Conservation (phyloP, 495 filamentous ascomycete genomes). For the Penicillium macrosclerotiorum region DNA sequence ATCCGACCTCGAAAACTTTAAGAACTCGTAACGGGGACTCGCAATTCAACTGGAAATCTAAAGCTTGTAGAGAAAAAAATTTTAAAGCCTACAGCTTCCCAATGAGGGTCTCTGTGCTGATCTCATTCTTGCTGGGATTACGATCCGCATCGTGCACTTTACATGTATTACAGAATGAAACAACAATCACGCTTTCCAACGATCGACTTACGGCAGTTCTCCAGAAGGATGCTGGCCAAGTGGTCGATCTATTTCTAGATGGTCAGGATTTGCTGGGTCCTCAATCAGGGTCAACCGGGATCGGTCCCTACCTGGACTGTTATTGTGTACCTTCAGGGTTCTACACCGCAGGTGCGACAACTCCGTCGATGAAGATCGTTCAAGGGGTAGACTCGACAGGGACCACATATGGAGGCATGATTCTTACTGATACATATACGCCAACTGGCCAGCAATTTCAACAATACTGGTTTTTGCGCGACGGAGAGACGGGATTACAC, state of each 20-base stretch:
- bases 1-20: too few relatives aligned
- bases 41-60: too few relatives aligned
- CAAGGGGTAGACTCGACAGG: constrained; percentile 48
- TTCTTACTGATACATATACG: constrained; percentile 51
- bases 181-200: constrained; percentile 40
- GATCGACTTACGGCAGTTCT: constrained; percentile 46
- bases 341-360: constrained; percentile 51
- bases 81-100: too few relatives aligned
- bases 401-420: constrained; percentile 48
- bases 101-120: constrained; percentile 6
- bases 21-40: too few relatives aligned
- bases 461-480: constrained; percentile 57
- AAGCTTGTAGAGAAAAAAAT: too few relatives aligned
- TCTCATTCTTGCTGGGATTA: constrained; percentile 4
- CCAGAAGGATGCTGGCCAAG: constrained; percentile 40
- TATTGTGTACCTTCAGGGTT: constrained; percentile 55
- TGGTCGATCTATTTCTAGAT: constrained; percentile 44
- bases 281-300: constrained; percentile 42
- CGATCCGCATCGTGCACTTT: constrained; percentile 19
- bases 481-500: constrained; percentile 55
- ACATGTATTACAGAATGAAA: constrained; percentile 23
- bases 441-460: constrained; percentile 51
- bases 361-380: constrained; percentile 42
- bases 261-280: constrained; percentile 50
- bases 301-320: constrained; percentile 56